Evolutionary conservation across 192 early-diverging fungal genomes (phyloP).

Genomic region (Coemansia sp.): DNA sequence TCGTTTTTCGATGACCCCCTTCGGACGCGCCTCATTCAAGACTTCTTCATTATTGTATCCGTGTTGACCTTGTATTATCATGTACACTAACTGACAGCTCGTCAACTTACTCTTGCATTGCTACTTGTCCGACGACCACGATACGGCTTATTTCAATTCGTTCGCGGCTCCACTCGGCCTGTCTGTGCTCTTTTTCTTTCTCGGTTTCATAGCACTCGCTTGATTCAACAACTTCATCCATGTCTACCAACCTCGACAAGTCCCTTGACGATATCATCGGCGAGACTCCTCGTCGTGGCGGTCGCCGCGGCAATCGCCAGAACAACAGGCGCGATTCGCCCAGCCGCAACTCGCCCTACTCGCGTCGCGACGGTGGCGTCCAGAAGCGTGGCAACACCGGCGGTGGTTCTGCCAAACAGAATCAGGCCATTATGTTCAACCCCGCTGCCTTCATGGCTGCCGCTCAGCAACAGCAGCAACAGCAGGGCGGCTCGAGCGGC

Average conservation of each 20-base stretch:
- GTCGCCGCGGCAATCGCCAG: conserved; percentile 27
- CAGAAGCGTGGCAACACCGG: conserved; percentile 36
- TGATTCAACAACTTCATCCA: conserved; percentile 4
- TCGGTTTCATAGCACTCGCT: conserved; percentile 5
- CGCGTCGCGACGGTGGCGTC: conserved; percentile 33
- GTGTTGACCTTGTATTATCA: not conserved
- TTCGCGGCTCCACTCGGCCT: not conserved
- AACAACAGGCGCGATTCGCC: conserved; percentile 5
- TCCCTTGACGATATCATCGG: conserved; percentile 53
- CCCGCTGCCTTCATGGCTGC: conserved; percentile 33
- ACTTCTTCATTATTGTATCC: not conserved
- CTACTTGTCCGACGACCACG: not conserved
- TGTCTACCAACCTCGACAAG: conserved; percentile 52
- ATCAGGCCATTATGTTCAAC: conserved; percentile 46
- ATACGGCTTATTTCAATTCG: not conserved
- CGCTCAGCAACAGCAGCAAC: conserved; percentile 30
- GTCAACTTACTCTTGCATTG: not conserved
- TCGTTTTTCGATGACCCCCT: not conserved
- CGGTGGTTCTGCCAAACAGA: conserved; percentile 13
- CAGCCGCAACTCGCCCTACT: conserved; percentile 46
- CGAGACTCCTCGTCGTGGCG: conserved; percentile 21
- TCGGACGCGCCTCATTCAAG: conserved; percentile 3
- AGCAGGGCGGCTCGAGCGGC: conserved; percentile 1
- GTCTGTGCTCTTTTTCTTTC: conserved; percentile 1
- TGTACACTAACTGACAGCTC: not conserved